These are phyloP conservation scores for Tolypocladium amazonense DNA, from an alignment of 2,329 filamentous ascomycete species.

Conservation along the genomic window DNA sequence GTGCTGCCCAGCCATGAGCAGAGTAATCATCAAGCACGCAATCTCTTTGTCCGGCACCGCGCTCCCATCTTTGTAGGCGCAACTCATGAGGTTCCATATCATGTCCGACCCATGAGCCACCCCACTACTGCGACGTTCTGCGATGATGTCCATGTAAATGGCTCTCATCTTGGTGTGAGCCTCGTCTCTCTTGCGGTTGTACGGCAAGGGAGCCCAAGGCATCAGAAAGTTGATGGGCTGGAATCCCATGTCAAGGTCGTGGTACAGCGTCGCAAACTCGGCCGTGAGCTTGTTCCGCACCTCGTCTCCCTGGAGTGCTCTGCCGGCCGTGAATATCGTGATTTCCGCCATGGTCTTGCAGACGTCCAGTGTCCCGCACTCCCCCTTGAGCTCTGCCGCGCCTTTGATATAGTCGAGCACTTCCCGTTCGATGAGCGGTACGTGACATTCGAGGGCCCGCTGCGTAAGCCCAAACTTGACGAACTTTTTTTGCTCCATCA, in stretches of 20 bases:
- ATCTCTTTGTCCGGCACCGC: slow-evolving; percentile 74
- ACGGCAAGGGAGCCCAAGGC: slow-evolving; percentile 83
- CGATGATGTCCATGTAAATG: slow-evolving; percentile 74
- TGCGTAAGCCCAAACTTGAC: slow-evolving; percentile 73
- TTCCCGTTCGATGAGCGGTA: slow-evolving; percentile 67
- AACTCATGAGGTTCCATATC: slow-evolving; percentile 84
- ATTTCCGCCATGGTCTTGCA: slow-evolving; percentile 71
- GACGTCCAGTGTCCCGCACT: slow-evolving; percentile 60
- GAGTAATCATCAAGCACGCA: slow-evolving; percentile 87
- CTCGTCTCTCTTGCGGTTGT: slow-evolving; percentile 70
- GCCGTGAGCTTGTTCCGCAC: slow-evolving; percentile 73
- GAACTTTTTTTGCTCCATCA: slow-evolving; percentile 96
- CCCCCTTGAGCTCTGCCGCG: slow-evolving; percentile 54
- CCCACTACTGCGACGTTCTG: slow-evolving; percentile 48
- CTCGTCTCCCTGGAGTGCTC: slow-evolving; percentile 77
- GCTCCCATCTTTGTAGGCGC: slow-evolving; percentile 72
- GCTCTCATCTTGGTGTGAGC: slow-evolving; percentile 73
- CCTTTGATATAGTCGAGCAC: slow-evolving; percentile 57
- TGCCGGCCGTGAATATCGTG: slow-evolving; percentile 82
- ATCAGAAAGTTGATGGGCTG: slow-evolving; percentile 83
- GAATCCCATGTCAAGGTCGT: slow-evolving; percentile 89
- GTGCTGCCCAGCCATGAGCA: slow-evolving; percentile 81
- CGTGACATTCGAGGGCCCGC: slow-evolving; percentile 64
- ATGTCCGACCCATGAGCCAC: slow-evolving; percentile 57
- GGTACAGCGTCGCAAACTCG: slow-evolving; percentile 70